Evolutionary conservation across 2,329 filamentous ascomycete species (phyloP), one percentile per base, ranked within the genome.

Genomic region (Sordariomycetes sp.): DNA sequence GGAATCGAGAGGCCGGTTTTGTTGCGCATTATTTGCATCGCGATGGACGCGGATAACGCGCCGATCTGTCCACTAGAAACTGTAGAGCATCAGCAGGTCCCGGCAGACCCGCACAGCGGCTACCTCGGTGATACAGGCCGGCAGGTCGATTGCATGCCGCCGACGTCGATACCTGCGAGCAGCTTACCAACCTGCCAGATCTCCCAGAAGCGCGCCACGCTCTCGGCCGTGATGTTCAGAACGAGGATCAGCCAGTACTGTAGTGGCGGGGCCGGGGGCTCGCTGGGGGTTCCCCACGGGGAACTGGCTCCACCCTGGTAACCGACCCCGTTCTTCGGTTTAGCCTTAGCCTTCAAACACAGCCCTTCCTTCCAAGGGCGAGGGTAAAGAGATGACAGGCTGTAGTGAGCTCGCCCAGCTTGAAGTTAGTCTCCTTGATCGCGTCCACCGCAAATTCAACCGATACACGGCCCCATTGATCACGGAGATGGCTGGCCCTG

Each of bases 61-160:
- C 75, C 75, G 1, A 76, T n/a, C 34, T 1, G 71, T 70, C 61
- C 72, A 76, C 75, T 75, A 77, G 61, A 75, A 69, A 54, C 66
- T 72, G 59, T 76, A 74, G 6, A 67, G 66, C 61, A 75, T 74
- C 48, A 76, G 68, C 3, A 69, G 43, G 3, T 71, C 69, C 22
- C 74, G 74, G 22, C 73, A 66, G 1, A 75, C 65, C 7, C 72
- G 70, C 0, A 71, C 70, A 1, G 74, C 74, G 0, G 74, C 70
- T 0, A 72, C 65, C 59, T 77, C 74, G 2, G 73, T 67, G 4
- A 77, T 66, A 58, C 75, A 76, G 0, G 72, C 66, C 0, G 73
- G 72, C 35, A 76, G 0, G 73, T 75, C 8, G 70, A 69, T 57
- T 75, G 73, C 5, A 76, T 62, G 62, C 72, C 71, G 3, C 74